Evolutionary conservation across 345 rosid species (phyloP).

Genomic region (Boechera retrofracta): DNA sequence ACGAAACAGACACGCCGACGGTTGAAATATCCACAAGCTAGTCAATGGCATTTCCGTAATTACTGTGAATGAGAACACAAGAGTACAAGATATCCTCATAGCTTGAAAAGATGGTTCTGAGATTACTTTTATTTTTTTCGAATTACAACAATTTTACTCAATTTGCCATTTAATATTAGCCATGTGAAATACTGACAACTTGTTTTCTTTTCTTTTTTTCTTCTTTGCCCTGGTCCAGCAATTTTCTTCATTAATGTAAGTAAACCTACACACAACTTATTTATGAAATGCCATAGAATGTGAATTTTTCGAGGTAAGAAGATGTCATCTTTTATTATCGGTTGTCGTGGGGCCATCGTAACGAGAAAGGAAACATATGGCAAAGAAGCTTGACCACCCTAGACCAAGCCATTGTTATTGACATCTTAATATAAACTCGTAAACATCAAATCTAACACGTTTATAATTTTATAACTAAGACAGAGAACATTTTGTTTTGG

Average conservation of each 20-base stretch:
- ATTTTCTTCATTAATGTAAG: slow-evolving; percentile 14
- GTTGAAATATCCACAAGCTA: slow-evolving; percentile 17
- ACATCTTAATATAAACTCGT: slow-evolving; percentile 9
- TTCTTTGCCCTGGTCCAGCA: neutral
- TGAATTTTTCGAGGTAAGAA: slow-evolving; percentile 8
- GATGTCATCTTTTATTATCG: neutral
- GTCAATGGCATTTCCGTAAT: slow-evolving; percentile 31
- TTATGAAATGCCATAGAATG: neutral
- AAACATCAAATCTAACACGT: neutral
- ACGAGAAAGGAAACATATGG: slow-evolving; percentile 23
- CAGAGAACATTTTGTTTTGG: slow-evolving; percentile 32
- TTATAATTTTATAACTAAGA: neutral
- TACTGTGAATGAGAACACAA: neutral
- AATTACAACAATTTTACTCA: neutral
- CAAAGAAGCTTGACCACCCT: slow-evolving; percentile 25
- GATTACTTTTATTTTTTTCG: no score
- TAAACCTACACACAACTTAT: neutral
- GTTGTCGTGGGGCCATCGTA: slow-evolving; percentile 25
- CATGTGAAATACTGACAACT: slow-evolving; percentile 39
- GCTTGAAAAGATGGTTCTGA: neutral
- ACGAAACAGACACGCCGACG: slow-evolving; percentile 38
- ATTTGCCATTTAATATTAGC: slow-evolving; percentile 12
- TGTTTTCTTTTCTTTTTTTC: no score
- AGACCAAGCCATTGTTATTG: slow-evolving; percentile 16
- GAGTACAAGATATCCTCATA: slow-evolving; percentile 23